A percentile compares a stretch with the other conserved stretches of the same genome.
These are phyloP conservation scores for Pythium grandisporangium DNA, from an alignment of 352 stramenopile genomes.

Conservation along the genomic window DNA sequence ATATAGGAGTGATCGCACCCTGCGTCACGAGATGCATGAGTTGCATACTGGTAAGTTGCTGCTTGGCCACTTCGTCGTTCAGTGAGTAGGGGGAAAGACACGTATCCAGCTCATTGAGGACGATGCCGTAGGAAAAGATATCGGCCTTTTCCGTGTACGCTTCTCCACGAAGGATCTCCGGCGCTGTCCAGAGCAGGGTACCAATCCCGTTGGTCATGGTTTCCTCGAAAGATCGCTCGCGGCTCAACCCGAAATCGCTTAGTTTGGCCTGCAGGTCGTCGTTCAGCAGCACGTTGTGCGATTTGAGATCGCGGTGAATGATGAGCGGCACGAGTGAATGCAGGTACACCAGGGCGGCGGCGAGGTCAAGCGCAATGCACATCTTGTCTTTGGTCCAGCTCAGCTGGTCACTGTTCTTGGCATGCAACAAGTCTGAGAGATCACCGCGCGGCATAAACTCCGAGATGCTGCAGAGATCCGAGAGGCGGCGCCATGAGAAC, in stretches of 20 bases:
- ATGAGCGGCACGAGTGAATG: constrained; percentile 40
- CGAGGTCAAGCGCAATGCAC: constrained; percentile 44
- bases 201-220: constrained; percentile 62
- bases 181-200: constrained; percentile 51
- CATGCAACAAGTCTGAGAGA: constrained; percentile 33
- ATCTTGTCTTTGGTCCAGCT: constrained; percentile 44
- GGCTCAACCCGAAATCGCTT: constrained; percentile 48
- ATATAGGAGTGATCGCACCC: constrained; percentile 25
- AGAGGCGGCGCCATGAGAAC: constrained; percentile 37
- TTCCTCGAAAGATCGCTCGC: constrained; percentile 39
- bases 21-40: constrained; percentile 43
- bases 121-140: constrained; percentile 56
- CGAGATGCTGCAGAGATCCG: constrained; percentile 45
- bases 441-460: constrained; percentile 58
- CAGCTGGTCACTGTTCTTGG: constrained; percentile 21
- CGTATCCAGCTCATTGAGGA: constrained; percentile 54
- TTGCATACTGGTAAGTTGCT: constrained; percentile 36
- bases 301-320: constrained; percentile 66
- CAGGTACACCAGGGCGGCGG: constrained; percentile 52
- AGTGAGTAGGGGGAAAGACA: constrained; percentile 40
- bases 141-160: constrained; percentile 47
- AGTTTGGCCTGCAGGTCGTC: constrained; percentile 37
- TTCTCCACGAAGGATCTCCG: constrained; percentile 43
- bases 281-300: constrained; percentile 47
- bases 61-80: constrained; percentile 31